Base-by-base conservation (phyloP, 2,329 filamentous ascomycete genomes). In the Madurella fahalii region DNA sequence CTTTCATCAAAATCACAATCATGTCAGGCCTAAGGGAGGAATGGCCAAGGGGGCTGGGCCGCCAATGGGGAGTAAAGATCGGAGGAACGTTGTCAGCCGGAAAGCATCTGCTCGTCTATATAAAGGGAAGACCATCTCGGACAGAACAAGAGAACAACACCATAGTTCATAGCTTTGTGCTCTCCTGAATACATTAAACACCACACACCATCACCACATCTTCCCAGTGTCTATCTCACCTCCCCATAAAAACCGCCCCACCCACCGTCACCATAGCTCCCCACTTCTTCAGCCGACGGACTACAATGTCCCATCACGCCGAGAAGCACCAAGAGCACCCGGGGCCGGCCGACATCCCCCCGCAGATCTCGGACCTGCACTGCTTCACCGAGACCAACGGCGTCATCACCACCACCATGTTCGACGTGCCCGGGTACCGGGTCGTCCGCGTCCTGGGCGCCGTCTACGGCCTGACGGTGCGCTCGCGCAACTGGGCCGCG, bases 381-480 rank as follows among this genome's bases (percentile, higher is more conserved):
- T 83, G 80, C 71, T 83, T 82, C 68, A 79, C 79, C 40, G 82
- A 85, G 63, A 85, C 82, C 8, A 75, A 80, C 46, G 82, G 82
- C 39, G 74, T 85, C 52, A 78, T 85, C 59, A 84, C 80, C 0
- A 79, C 79, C 0, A 85, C 82, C 50, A 85, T 84, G 81, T 82
- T 80, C 68, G 81, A 85, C 63, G 69, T 85, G 18, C 82, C 82
- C 0, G 81, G 81, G 8, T 84, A 84, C 68, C 79, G 77, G 58
- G 72, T 85, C 46, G 75, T 78, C 39, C 74, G 73, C 50, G 77
- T 83, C 1, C 75, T 85, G 5, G 82, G 82, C 51, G 77, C 80
- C 8, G 77, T 78, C 67, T 64, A 71, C 64, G 61, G 75, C 66
- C 56, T 76, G 41, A 68, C 67, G 60, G 58, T 71, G 58, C 49